Base-by-base conservation (phyloP, 148 eudicot species). In the Chenopodium suecicum region DNA sequence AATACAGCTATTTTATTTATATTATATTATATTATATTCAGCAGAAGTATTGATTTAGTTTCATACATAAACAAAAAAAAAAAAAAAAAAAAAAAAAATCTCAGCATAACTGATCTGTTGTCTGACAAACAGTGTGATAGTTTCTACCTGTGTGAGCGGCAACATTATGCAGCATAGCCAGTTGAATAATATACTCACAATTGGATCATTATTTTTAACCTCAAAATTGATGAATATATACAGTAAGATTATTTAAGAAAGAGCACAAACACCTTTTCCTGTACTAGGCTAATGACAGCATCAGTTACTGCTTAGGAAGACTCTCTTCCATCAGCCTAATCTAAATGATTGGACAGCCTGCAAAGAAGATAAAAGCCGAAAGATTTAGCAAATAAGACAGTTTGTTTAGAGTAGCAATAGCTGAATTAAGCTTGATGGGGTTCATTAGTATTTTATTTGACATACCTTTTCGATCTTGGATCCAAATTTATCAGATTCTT, bases 321-420 rank as follows among this genome's bases (percentile, higher is more conserved):
- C 70, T 70, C 31, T 73, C 65, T 73, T n/a, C 29, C 72, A 10
- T 92, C 84, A 89, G 79, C 74, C 84, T 10, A 94, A 89, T 78
- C 89, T 87, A 90, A 94, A 94, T 19, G 98, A 91, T 69, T 88
- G 85, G 22, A 94, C 92, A 81, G 87, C 94, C 98, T 94, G 91
- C 87, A 80, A 78, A 81, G 52, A 77, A n/a, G 27, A 47, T 11
- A 14, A 8, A 27, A 67, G 9, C 32, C 48, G 9, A 47, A 48
- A 14, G 9, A n/a, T 23, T 44, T 23, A 73, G n/a, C 14, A 20
- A 32, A 12, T 73, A 4, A 73, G 19, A 23, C 20, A 8, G 31
- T 78, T 7, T 41, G 58, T 65, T 16, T 31, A 44, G 23, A 71
- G 63, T 67, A 75, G 41, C 75, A 29, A 17, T 60, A 47, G 25